Evolutionary conservation across 345 rosid genomes (phyloP).

Genomic region (Fremontodendron californicum): DNA sequence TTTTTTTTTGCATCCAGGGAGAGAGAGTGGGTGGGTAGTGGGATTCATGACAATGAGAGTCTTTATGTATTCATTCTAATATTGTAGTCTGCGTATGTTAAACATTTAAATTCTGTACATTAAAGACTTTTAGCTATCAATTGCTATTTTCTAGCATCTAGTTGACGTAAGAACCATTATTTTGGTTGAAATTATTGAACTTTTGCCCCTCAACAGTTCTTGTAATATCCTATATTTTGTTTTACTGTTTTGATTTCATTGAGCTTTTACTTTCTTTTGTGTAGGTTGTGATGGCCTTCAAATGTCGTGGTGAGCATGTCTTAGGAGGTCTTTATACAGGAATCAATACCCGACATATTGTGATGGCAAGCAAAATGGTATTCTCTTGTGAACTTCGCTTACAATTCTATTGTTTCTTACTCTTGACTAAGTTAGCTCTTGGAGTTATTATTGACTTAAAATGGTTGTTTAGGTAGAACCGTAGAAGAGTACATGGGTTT

Average conservation of each 20-base stretch:
- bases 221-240: background rate
- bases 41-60: background rate
- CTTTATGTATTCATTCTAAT: background rate
- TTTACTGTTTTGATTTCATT: background rate
- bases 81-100: background rate
- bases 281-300: slow-evolving; percentile 87
- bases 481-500: slow-evolving; percentile 92
- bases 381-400: background rate
- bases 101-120: background rate
- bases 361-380: slow-evolving; percentile 96
- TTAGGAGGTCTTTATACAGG: slow-evolving; percentile 80
- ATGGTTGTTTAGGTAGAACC: slow-evolving; percentile 37
- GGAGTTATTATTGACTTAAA: background rate
- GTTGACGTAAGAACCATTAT: background rate
- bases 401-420: slow-evolving; percentile 3
- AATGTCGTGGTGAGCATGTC: slow-evolving; percentile 71
- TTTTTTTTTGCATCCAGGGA: background rate
- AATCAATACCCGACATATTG: slow-evolving; percentile 69
- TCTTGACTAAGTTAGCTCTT: background rate
- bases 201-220: background rate
- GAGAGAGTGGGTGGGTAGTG: background rate
- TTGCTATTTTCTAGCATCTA: background rate
- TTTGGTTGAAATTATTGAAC: background rate
- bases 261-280: background rate
- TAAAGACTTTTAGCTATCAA: background rate